Percentiles rank a stretch among this genome's conserved stretches.
Evolutionary conservation across 2,329 filamentous ascomycete species (phyloP).

Genomic region (Beauveria bassiana): DNA sequence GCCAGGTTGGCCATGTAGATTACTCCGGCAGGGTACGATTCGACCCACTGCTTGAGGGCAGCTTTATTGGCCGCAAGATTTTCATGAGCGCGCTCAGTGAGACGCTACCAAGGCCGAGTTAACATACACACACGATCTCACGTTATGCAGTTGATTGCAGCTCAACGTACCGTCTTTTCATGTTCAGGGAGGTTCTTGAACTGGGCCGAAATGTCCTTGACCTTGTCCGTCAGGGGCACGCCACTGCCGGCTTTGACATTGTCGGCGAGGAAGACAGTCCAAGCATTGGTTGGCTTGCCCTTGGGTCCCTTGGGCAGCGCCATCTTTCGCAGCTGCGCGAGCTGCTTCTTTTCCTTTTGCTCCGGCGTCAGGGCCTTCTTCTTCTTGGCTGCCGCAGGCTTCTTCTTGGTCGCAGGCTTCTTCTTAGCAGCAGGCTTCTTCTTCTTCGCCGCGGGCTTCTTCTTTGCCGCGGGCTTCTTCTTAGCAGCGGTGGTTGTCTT

Average conservation of each 20-base stretch:
- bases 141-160: not conserved
- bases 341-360: conserved; percentile 26
- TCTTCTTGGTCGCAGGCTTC: conserved; percentile 19
- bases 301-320: conserved; percentile 35
- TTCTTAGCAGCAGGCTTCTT: conserved; percentile 24
- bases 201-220: conserved; percentile 20
- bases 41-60: conserved; percentile 40
- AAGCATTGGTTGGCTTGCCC: conserved; percentile 24
- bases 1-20: conserved; percentile 41
- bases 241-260: conserved; percentile 17
- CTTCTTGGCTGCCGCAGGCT: conserved; percentile 21
- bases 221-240: conserved; percentile 13
- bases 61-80: conserved; percentile 36
- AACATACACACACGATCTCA: not conserved
- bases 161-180: conserved; percentile 36
- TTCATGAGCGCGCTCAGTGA: conserved; percentile 25
- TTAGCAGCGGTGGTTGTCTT: conserved; percentile 20
- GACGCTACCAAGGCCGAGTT: conserved; percentile 21
- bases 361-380: conserved; percentile 31
- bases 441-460: conserved; percentile 30
- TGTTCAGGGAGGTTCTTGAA: conserved; percentile 33
- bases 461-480: conserved; percentile 20
- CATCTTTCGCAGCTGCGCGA: conserved; percentile 30
- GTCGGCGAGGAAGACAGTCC: conserved; percentile 31
- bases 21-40: conserved; percentile 29